Base-by-base conservation (phyloP, 2,329 filamentous ascomycete species). In the Tolypocladium cylindrosporum region DNA sequence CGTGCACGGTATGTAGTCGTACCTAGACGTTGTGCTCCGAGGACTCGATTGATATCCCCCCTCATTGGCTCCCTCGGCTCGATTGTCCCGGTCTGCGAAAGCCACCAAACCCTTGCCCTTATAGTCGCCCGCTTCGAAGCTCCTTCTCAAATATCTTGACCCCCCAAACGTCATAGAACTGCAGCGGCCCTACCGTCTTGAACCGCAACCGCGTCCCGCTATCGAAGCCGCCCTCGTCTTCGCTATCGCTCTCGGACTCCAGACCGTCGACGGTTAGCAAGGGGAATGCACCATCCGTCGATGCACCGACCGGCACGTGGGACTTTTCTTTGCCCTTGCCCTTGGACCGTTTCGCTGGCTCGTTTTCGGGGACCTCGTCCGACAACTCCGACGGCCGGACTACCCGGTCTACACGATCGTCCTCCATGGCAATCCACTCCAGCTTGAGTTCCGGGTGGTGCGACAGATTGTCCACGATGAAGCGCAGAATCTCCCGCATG, bases 141-240 rank as follows among this genome's bases (percentile, higher is more conserved):
- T 84, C 81, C 68, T 83, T 84, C 63, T 81, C 75, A 61, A 85
- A 86, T 55, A 86, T 84, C 60, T 74, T 75, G 41, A 84, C 74
- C 0, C 75, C 80, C 72, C 72, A 73, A 11, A 72, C 72, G 40
- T 74, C 72, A 54, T 73, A 72, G 59, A 73, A 74, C 45, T 70
- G 72, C 43, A 74, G 57, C 19, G 70, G 70, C 2, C 71, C 71
- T 42, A 72, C 64, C 1, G 71, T 73, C 64, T 68, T 72, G 57
- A 70, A 71, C 19, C 70, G 66, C 55, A 74, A 67, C 43, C 69
- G 65, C 50, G 65, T 68, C 34, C 68, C 71, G 50, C 61, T 65
- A 57, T 69, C 69, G 39, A 63, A 62, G 11, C 56, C 65, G 11
- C 56, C 65, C 55, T 69, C 66, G 34, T 72, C 70, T 1, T 73